Base-by-base conservation (phyloP, 2,329 filamentous ascomycete species). In the Colletotrichum cordylinicola region DNA sequence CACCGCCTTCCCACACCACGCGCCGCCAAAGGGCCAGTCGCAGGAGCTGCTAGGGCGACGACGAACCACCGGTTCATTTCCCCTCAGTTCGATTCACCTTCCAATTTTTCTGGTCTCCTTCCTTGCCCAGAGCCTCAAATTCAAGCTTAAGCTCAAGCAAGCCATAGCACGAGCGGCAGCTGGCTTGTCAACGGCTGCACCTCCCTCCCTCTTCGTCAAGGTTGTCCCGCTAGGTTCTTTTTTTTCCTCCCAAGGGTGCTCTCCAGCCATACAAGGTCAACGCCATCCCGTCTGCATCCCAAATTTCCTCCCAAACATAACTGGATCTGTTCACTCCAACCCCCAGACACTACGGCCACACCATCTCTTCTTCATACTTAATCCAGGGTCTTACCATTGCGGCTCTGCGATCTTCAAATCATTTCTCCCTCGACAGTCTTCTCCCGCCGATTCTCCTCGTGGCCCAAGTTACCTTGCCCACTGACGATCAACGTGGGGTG, bases 1-100 rank as follows among this genome's bases (percentile, higher is more conserved):
- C 71, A 64, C 71, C 67, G 71, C 71, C 67, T 74, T 70, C 67
- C 71, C 67, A 67, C 48, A 31, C 58, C 58, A 58, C 48, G 29
- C 56, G 69, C 67, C 29, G 69, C 71, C 29, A 64, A 64, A 64
- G 61, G 35, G 21, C 48, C 65, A 6, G 65, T 39, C 48, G 29
- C 27, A 43, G 48, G 35, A 67, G 35, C 48, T 18, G 43, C 27
- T 35, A 64, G 61, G 61, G 39, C 18, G 39, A 48, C 39, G n/a
- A 64, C 61, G 61, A 64, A 27, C 29, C 31, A 24, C 12, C 55
- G 48, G 43, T 18, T 58, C 43, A 48, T 52, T 33, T 58, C n/a
- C 61, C 61, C 37, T 39, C 61, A 64, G n/a, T 39, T 13, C 61
- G 16, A 56, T 67, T 33, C 65, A 21, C 24, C 55, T 66, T 21